phyloP scores from a whole-genome alignment of 2,329 filamentous ascomycete genomes.

The Bipolaris gigantea region DNA sequence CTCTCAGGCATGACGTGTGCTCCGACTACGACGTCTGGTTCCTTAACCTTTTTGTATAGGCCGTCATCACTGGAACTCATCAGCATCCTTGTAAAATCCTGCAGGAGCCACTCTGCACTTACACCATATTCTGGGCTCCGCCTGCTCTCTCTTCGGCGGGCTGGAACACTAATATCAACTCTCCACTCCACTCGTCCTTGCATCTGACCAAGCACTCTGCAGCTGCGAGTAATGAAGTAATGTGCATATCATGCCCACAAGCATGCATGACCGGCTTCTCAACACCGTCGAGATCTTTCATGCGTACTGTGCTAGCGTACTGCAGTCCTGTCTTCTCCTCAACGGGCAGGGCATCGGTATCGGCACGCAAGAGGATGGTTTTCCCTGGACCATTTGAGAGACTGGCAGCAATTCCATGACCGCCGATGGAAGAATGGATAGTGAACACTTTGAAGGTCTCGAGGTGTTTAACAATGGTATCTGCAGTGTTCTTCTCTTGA shows the following conservation, averaged over 20 bases:
- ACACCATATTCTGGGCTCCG: constrained; percentile 65
- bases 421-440: constrained; percentile 58
- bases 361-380: constrained; percentile 61
- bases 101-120: neutral
- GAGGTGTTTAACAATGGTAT: constrained; percentile 34
- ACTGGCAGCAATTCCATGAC: constrained; percentile 60
- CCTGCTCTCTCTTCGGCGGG: constrained; percentile 66
- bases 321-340: constrained; percentile 57
- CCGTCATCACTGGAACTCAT: constrained; percentile 50
- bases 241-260: constrained; percentile 66
- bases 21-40: constrained; percentile 60
- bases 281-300: constrained; percentile 51
- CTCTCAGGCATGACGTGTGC: constrained; percentile 58
- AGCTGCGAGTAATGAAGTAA: constrained; percentile 60
- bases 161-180: constrained; percentile 66
- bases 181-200: constrained; percentile 61
- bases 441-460: constrained; percentile 43
- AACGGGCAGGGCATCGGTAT: constrained; percentile 65
- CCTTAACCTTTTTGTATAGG: constrained; percentile 56
- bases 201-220: constrained; percentile 53
- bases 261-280: constrained; percentile 66
- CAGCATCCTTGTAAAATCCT: neutral
- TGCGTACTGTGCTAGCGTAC: constrained; percentile 57
- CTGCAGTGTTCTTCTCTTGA: constrained; percentile 40
- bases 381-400: constrained; percentile 59